Evolutionary conservation across 1,139 yeast species (phyloP).

Genomic region (Yamadazyma jaroonii): DNA sequence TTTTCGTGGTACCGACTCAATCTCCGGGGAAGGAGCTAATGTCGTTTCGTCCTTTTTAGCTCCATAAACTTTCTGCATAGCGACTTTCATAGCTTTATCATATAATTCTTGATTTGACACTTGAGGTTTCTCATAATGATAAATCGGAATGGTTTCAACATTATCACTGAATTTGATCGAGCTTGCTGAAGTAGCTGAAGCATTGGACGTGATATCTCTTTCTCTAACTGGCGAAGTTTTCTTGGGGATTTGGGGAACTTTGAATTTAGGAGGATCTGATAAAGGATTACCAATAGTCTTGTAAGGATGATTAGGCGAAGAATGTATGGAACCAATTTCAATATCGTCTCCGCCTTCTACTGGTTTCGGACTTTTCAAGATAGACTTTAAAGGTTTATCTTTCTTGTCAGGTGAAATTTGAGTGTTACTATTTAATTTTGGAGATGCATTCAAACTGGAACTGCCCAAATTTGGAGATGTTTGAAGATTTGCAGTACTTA

Average conservation of each 20-base stretch:
- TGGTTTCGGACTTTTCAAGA: constrained; percentile 28
- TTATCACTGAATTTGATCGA: constrained; percentile 41
- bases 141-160: constrained; percentile 39
- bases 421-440: too few relatives aligned
- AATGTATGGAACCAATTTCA: not conserved
- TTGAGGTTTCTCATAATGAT: constrained; percentile 8
- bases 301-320: constrained; percentile 14
- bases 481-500: too few relatives aligned
- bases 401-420: too few relatives aligned
- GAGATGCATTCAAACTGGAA: too few relatives aligned
- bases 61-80: constrained; percentile 41
- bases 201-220: constrained; percentile 8
- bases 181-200: constrained; percentile 20
- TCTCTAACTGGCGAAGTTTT: constrained; percentile 10
- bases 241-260: constrained; percentile 12
- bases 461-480: too few relatives aligned
- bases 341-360: constrained; percentile 2
- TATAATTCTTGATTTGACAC: constrained; percentile 21
- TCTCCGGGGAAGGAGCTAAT: not conserved
- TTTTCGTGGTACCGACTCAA: constrained; percentile 5
- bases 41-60: constrained; percentile 8
- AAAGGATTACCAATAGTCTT: constrained; percentile 13
- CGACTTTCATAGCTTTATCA: constrained; percentile 40
- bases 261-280: constrained; percentile 13
- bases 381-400: constrained; percentile 33